Conservation (phyloP, 129 eudicot species). For the Ambrosia artemisiifolia region DNA sequence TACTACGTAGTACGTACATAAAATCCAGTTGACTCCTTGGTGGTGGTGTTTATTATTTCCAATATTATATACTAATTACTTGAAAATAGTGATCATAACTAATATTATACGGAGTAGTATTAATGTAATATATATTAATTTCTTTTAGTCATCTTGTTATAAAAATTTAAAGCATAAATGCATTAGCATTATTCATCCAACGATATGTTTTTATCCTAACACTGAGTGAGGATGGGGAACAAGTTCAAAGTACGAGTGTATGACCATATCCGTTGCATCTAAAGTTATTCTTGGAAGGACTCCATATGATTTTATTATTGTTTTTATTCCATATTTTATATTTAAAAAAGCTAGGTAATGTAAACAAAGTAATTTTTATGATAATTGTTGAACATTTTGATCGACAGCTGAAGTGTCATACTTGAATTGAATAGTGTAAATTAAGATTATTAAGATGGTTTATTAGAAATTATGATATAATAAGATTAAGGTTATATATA, state of each 20-base stretch:
- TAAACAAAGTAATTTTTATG: background rate
- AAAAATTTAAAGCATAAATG: background rate
- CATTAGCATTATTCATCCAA: too few relatives aligned
- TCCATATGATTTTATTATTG: background rate
- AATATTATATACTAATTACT: background rate
- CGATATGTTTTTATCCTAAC: slow-evolving; percentile 5
- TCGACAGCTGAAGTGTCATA: background rate
- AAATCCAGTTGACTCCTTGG: background rate
- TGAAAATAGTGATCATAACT: background rate
- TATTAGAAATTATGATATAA: background rate
- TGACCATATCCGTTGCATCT: slow-evolving; percentile 19
- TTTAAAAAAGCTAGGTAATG: background rate
- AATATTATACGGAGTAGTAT: background rate
- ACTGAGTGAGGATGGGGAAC: slow-evolving; percentile 21
- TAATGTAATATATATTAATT: background rate
- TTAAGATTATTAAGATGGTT: background rate
- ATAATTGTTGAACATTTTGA: background rate
- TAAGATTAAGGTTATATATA: background rate
- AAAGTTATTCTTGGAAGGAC: slow-evolving; percentile 1
- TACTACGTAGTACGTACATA: background rate
- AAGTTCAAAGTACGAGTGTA: slow-evolving; percentile 4
- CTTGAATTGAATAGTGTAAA: background rate
- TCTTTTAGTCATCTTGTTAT: background rate
- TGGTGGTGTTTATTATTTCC: background rate
- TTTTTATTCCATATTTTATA: background rate